These are phyloP conservation scores for Alternaria alternata DNA, from an alignment of 2,329 filamentous ascomycete genomes.

Conservation along the genomic window DNA sequence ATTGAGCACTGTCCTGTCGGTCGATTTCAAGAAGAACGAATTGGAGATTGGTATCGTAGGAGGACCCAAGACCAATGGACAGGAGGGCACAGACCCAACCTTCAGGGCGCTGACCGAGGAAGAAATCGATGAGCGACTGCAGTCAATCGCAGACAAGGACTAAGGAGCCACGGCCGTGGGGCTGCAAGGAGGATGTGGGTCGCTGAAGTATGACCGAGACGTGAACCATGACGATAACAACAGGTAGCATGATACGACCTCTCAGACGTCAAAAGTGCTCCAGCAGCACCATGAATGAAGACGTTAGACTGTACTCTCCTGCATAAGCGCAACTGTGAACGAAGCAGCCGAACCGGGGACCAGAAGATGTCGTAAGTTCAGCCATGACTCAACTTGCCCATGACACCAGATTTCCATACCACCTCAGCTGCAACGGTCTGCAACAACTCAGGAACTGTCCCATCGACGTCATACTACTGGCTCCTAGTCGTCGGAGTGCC, in stretches of 20 bases:
- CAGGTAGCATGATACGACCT: conserved; percentile 38
- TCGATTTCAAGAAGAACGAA: conserved; percentile 99
- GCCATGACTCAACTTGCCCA: conserved; percentile 44
- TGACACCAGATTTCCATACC: conserved; percentile 39
- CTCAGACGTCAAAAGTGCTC: conserved; percentile 40
- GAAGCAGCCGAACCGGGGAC: conserved; percentile 28
- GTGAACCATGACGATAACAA: conserved; percentile 34
- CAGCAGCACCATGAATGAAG: conserved; percentile 41
- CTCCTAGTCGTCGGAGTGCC: conserved; percentile 28
- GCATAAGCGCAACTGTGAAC: conserved; percentile 46
- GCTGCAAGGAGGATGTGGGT: conserved; percentile 30
- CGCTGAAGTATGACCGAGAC: conserved; percentile 35
- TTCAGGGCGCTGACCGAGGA: conserved; percentile 95
- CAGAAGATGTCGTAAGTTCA: conserved; percentile 32
- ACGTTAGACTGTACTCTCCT: conserved; percentile 42
- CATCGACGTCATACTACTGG: conserved; percentile 45
- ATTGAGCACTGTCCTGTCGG: conserved; percentile 93
- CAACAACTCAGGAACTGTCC: conserved; percentile 30
- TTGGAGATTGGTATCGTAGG: conserved; percentile 98
- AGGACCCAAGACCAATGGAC: conserved; percentile 80
- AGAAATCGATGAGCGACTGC: conserved; percentile 97
- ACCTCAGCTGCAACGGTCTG: conserved; percentile 44
- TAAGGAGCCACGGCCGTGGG: conserved; percentile 58
- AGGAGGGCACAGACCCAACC: conserved; percentile 77
- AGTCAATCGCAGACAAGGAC: conserved; percentile 98